Evolutionary conservation across 176 grass and related monocot species (phyloP).

Genomic region (Raddia distichophylla): DNA sequence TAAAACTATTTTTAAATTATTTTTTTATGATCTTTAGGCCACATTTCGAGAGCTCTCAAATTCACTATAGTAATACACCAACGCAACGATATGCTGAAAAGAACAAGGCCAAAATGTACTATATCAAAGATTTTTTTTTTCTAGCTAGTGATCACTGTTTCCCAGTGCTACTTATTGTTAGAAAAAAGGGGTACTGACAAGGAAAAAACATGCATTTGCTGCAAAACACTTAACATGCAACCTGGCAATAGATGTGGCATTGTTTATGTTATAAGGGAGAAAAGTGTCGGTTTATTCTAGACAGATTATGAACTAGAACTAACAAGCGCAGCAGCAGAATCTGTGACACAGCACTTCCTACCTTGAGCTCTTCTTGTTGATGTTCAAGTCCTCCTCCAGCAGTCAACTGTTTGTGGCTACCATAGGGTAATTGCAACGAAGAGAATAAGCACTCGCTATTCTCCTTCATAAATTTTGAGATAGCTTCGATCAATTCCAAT

Average conservation of each 20-base stretch:
- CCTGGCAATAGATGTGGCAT: not conserved
- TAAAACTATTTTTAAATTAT: too few species aligned
- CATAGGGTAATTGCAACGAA: constrained; percentile 24
- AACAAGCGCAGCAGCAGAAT: constrained; percentile 9
- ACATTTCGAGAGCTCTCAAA: too few species aligned
- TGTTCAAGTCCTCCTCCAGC: constrained; percentile 45
- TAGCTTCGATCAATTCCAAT: constrained; percentile 53
- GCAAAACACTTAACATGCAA: constrained; percentile 8
- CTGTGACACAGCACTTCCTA: constrained; percentile 29
- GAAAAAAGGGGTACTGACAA: not conserved
- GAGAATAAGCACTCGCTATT: constrained; percentile 36
- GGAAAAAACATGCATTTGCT: constrained; percentile 7
- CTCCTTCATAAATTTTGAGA: constrained; percentile 53
- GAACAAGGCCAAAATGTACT: not conserved
- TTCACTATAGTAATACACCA: too few species aligned
- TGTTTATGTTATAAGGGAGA: constrained; percentile 14
- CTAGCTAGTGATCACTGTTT: not conserved
- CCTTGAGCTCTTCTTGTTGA: constrained; percentile 75
- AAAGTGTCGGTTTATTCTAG: not conserved
- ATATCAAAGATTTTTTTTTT: not conserved
- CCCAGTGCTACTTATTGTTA: constrained; percentile 1
- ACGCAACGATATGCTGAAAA: too few species aligned
- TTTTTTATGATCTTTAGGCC: too few species aligned
- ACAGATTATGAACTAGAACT: constrained; percentile 24
- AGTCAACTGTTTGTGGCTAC: constrained; percentile 13